These are phyloP conservation scores for Penicillium alfredii DNA, from an alignment of 495 filamentous ascomycete species.

Conservation along the genomic window DNA sequence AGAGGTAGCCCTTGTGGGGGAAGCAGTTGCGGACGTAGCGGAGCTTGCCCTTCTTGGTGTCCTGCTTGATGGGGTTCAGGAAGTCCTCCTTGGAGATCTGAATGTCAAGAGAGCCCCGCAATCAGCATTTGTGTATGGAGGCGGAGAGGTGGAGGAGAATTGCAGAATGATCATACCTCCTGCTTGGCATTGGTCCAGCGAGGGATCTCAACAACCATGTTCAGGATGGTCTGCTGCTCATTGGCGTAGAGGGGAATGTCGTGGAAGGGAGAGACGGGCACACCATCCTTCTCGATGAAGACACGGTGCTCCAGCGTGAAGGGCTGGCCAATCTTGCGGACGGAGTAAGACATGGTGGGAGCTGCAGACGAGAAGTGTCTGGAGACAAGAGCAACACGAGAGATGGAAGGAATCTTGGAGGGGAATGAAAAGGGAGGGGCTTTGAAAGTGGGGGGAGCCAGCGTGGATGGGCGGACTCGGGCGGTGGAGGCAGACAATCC, in stretches of 20 bases:
- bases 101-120: constrained; percentile 1
- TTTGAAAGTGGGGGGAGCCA: constrained; percentile 41
- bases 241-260: constrained; percentile 98
- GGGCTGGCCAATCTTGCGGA: constrained; percentile 80
- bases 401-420: constrained; percentile 17
- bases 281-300: constrained; percentile 96
- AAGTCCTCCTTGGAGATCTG: constrained; percentile 96
- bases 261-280: constrained; percentile 92
- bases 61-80: constrained; percentile 93
- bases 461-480: constrained; percentile 32
- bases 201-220: constrained; percentile 99
- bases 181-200: constrained; percentile 99
- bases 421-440: constrained; percentile 30
- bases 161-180: constrained; percentile 83
- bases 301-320: constrained; percentile 96
- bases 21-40: constrained; percentile 99
- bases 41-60: constrained; percentile 54
- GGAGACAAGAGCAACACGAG: constrained; percentile 27
- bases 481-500: constrained; percentile 34
- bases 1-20: constrained; percentile 99
- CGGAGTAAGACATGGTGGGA: constrained; percentile 49
- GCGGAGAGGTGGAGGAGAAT: no score
- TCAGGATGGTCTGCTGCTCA: constrained; percentile 83
- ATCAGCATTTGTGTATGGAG: constrained; percentile 11
- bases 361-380: constrained; percentile 26